phyloP scores from a whole-genome alignment of 305 asterid species.

The Plantago coronopus region DNA sequence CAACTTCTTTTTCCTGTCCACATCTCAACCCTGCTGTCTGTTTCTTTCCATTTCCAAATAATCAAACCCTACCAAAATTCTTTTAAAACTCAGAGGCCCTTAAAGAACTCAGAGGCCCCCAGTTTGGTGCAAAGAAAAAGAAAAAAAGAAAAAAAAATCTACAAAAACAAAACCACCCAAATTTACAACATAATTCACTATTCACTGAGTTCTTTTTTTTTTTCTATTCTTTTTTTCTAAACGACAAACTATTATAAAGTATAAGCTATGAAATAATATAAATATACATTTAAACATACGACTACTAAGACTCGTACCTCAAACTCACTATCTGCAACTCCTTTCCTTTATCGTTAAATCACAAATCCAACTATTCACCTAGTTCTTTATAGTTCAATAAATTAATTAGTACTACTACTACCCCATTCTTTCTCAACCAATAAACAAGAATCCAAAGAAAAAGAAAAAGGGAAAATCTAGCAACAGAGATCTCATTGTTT shows the following conservation, averaged over 20 bases:
- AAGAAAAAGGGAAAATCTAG: neutral
- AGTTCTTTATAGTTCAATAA: neutral
- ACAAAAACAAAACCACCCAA: neutral
- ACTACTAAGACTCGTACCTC: too few species aligned
- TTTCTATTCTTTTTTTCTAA: too few species aligned
- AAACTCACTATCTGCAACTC: too few species aligned
- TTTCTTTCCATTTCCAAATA: slow-evolving; percentile 7
- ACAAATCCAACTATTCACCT: too few species aligned
- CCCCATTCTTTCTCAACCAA: neutral
- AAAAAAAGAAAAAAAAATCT: too few species aligned
- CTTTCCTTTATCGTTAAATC: too few species aligned
- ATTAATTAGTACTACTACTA: neutral
- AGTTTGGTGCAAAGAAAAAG: neutral
- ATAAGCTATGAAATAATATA: too few species aligned
- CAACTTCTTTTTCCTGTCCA: neutral
- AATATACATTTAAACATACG: too few species aligned
- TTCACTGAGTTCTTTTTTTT: neutral
- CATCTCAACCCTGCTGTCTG: neutral
- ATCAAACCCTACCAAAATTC: neutral
- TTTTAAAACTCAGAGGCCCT: neutral
- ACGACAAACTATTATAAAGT: too few species aligned
- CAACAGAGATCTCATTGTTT: slow-evolving; percentile 8
- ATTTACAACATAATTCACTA: neutral
- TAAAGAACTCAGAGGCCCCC: neutral
- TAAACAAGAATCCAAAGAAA: neutral